A percentile compares a stretch with the other conserved stretches of the same genome.
phyloP scores from a whole-genome alignment of 805 yeast species.

The Candida mattraensis region DNA sequence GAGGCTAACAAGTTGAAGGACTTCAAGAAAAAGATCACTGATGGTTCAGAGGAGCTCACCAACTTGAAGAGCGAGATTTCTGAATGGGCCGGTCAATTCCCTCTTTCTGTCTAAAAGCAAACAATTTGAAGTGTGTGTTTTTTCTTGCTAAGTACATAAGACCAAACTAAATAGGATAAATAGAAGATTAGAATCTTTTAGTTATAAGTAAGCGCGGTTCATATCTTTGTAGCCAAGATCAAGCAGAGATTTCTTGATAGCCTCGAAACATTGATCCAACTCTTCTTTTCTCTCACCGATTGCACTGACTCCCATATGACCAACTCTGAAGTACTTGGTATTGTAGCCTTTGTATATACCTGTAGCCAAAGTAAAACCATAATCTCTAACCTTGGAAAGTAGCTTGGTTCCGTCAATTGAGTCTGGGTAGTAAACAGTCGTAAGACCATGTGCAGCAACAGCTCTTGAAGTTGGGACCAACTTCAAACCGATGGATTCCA shows the following conservation, averaged over 20 bases:
- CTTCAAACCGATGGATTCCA: conserved; percentile 62
- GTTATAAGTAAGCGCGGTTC: conserved; percentile 12
- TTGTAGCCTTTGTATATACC: conserved; percentile 84
- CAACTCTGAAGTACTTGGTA: conserved; percentile 85
- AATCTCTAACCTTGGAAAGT: conserved; percentile 53
- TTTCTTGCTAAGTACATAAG: conserved; percentile 25
- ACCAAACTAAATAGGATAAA: background rate
- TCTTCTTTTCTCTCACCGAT: conserved; percentile 55
- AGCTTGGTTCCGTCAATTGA: conserved; percentile 68
- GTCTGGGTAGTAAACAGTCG: conserved; percentile 83
- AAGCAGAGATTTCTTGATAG: conserved; percentile 43
- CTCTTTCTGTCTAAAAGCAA: conserved; percentile 52
- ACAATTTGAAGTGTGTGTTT: background rate
- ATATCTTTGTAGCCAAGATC: background rate
- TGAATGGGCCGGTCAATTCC: conserved; percentile 89
- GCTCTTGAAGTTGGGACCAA: conserved; percentile 58
- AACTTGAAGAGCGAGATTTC: conserved; percentile 74
- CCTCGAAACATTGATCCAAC: conserved; percentile 47
- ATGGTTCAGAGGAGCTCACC: conserved; percentile 67
- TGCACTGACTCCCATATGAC: conserved; percentile 92
- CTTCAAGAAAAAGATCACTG: conserved; percentile 79
- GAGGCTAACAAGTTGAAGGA: conserved; percentile 96
- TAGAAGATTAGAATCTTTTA: background rate
- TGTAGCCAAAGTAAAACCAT: conserved; percentile 81
- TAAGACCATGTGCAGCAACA: conserved; percentile 82